These are phyloP conservation scores for Podaxis sp. DNA, from an alignment of 768 basidiomycete genomes.

Conservation along the genomic window DNA sequence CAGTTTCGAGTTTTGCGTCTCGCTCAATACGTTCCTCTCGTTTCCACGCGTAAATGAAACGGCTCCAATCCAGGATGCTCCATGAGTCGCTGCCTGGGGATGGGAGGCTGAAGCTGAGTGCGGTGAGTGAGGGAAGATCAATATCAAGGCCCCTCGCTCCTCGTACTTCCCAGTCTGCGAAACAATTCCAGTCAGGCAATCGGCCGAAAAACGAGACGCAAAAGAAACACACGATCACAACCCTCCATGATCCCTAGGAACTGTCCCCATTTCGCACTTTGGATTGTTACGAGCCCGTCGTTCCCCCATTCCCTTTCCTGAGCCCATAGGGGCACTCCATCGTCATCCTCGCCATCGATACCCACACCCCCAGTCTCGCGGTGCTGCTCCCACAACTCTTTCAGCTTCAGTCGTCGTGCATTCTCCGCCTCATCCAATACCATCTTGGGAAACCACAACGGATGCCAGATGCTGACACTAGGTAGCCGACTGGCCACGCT, in stretches of 20 bases:
- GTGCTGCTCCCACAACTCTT: slow-evolving; percentile 28
- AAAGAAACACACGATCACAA: slow-evolving; percentile 60
- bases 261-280: slow-evolving; percentile 93
- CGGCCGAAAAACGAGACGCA: not conserved
- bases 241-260: slow-evolving; percentile 88
- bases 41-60: slow-evolving; percentile 59
- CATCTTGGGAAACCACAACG: slow-evolving; percentile 95
- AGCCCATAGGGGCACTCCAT: slow-evolving; percentile 38
- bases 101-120: slow-evolving; percentile 32
- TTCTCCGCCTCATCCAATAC: slow-evolving; percentile 85
- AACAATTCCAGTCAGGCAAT: not conserved
- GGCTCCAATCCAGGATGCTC: slow-evolving; percentile 59
- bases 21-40: slow-evolving; percentile 43
- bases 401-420: slow-evolving; percentile 43
- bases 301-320: slow-evolving; percentile 70
- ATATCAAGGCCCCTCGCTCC: slow-evolving; percentile 80
- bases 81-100: slow-evolving; percentile 28
- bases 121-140: slow-evolving; percentile 49
- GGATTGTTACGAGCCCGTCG: slow-evolving; percentile 89
- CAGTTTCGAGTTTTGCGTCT: slow-evolving; percentile 15
- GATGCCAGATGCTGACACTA: slow-evolving; percentile 77
- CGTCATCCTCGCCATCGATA: slow-evolving; percentile 5
- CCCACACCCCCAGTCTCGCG: slow-evolving; percentile 19
- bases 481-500: slow-evolving; percentile 80
- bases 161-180: slow-evolving; percentile 83